Evolutionary conservation across 768 basidiomycete genomes (phyloP).

Genomic region (Dentipellis sp.): DNA sequence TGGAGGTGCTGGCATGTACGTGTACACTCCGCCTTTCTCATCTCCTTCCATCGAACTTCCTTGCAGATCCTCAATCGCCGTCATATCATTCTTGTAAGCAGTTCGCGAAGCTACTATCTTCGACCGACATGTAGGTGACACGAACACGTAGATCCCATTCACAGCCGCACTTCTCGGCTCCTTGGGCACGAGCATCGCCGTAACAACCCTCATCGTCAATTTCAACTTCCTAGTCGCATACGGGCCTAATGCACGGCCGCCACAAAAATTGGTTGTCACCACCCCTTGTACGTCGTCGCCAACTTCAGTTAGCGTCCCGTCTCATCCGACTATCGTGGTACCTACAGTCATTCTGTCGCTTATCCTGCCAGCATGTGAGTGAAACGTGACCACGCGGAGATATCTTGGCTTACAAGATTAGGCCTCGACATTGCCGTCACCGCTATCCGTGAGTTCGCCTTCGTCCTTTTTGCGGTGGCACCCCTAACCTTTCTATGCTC

Average conservation of each 20-base stretch:
- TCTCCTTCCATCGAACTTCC: neutral
- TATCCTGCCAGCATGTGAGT: neutral
- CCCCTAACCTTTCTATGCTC: neutral
- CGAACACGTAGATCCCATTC: neutral
- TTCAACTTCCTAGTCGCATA: neutral
- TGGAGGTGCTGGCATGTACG: constrained; percentile 1
- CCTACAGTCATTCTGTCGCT: neutral
- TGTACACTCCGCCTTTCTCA: neutral
- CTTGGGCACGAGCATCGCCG: neutral
- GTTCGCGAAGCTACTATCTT: neutral
- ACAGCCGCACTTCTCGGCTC: neutral
- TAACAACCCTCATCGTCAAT: neutral
- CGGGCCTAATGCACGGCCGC: neutral
- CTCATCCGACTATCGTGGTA: neutral
- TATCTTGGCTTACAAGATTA: neutral
- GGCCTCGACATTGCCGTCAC: neutral
- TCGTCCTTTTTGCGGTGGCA: neutral
- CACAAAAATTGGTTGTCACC: neutral
- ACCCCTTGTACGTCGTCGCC: neutral
- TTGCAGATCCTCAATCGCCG: neutral
- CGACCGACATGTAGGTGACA: neutral
- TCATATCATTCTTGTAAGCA: neutral
- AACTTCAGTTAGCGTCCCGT: neutral
- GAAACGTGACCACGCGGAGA: neutral
- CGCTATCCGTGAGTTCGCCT: neutral